Evolutionary conservation across 257 asterid species (phyloP).

Genomic region (Rehmannia glutinosa): DNA sequence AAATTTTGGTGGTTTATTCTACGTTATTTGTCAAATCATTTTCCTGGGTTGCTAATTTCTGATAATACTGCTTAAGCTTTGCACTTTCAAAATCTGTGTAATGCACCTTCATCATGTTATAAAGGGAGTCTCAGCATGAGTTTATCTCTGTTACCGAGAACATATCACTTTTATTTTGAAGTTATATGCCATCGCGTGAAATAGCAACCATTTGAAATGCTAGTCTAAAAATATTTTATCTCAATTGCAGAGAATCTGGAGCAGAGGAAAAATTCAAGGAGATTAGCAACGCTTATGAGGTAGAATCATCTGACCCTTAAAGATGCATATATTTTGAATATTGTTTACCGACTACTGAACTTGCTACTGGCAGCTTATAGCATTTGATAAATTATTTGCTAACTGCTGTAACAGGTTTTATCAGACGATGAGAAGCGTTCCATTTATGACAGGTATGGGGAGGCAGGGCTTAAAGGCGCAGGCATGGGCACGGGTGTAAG

Average conservation of each 20-base stretch:
- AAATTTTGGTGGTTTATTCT: too few species aligned
- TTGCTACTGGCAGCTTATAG: neutral
- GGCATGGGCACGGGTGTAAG: conserved; percentile 96
- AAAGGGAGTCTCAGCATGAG: neutral
- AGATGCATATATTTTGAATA: neutral
- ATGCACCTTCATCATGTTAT: too few species aligned
- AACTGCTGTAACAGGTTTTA: conserved; percentile 55
- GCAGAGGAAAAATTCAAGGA: conserved; percentile 94
- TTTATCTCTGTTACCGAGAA: neutral
- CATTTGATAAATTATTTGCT: neutral
- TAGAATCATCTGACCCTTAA: conserved; percentile 16
- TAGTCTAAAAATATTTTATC: conserved; percentile 6
- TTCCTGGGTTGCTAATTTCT: too few species aligned
- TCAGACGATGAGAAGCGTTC: conserved; percentile 97
- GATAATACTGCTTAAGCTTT: too few species aligned
- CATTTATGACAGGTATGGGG: conserved; percentile 89
- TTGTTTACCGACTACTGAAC: neutral
- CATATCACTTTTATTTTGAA: neutral
- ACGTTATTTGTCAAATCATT: too few species aligned
- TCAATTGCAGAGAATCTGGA: conserved; percentile 71
- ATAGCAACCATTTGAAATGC: neutral
- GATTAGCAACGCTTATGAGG: conserved; percentile 98
- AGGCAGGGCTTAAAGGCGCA: conserved; percentile 97
- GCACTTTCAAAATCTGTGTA: too few species aligned
- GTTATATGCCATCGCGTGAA: neutral